Percentiles rank a stretch among this genome's conserved stretches.
These are phyloP conservation scores for Pterocarpus santalinus DNA, from an alignment of 306 rosid genomes.

Conservation along the genomic window DNA sequence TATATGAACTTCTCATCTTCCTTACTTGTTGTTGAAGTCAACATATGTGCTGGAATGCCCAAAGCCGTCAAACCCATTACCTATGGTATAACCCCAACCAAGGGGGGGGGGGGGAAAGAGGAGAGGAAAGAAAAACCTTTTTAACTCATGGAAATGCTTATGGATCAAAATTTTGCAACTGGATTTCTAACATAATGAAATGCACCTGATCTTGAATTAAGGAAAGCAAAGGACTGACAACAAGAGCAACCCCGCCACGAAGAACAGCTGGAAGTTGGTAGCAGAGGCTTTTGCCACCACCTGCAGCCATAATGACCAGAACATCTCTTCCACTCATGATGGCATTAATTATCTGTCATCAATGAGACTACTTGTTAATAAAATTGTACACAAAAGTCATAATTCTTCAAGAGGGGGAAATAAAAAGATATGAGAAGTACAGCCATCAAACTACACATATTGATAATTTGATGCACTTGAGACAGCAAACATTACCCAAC, in stretches of 20 bases:
- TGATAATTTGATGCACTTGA: background rate
- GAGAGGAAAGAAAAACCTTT: conserved; percentile 8
- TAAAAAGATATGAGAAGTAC: background rate
- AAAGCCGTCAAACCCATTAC: conserved; percentile 93
- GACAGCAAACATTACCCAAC: conserved; percentile 19
- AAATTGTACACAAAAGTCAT: conserved; percentile 30
- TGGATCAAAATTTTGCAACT: background rate
- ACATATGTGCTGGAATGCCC: conserved; percentile 86
- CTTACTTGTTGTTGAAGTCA: conserved; percentile 84
- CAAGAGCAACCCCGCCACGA: conserved; percentile 83
- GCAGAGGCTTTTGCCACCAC: conserved; percentile 99
- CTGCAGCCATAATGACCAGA: conserved; percentile 96
- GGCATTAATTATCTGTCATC: conserved; percentile 84
- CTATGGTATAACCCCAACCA: conserved; percentile 56
- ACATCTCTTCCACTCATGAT: conserved; percentile 90
- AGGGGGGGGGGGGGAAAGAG: background rate
- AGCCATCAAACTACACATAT: background rate
- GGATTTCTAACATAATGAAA: conserved; percentile 40
- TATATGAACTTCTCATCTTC: conserved; percentile 84
- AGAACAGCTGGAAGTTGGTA: conserved; percentile 97
- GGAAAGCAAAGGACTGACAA: conserved; percentile 95
- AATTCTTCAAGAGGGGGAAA: background rate
- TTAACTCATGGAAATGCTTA: conserved; percentile 26
- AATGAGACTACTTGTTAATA: conserved; percentile 40
- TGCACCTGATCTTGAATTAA: conserved; percentile 96